Percentiles rank a stretch among this genome's conserved stretches.
phyloP scores from a whole-genome alignment of 2,329 filamentous ascomycete species.

The Monilinia polystroma region DNA sequence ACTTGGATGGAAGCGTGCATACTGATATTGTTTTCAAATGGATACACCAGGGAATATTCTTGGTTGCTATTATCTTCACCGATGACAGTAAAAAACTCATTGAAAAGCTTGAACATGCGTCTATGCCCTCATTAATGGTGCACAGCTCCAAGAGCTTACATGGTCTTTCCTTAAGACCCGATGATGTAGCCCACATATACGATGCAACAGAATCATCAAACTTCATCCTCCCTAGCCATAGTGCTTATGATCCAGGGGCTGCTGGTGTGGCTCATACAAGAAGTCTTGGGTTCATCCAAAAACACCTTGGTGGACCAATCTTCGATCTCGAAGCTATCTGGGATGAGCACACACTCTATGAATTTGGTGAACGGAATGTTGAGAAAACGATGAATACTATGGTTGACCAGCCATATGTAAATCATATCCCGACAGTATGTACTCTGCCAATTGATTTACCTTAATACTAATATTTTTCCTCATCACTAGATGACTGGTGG shows the following conservation, averaged over 20 bases:
- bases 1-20: not conserved
- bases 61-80: conserved; percentile 3
- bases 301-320: conserved; percentile 59
- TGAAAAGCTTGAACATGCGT: not conserved
- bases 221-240: conserved; percentile 30
- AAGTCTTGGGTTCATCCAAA: conserved; percentile 64
- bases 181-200: conserved; percentile 23
- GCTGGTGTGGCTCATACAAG: conserved; percentile 61
- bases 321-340: conserved; percentile 77
- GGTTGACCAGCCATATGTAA: conserved; percentile 77
- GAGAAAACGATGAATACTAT: conserved; percentile 76
- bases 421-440: conserved; percentile 68
- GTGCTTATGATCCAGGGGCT: conserved; percentile 45
- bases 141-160: conserved; percentile 14
- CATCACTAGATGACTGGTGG: conserved; percentile 53
- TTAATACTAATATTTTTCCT: not conserved
- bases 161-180: not conserved
- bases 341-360: conserved; percentile 73
- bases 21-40: conserved; percentile 2
- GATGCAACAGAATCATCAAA: conserved; percentile 21
- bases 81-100: not conserved
- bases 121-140: conserved; percentile 15
- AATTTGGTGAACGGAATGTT: conserved; percentile 68
- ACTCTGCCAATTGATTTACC: not conserved
- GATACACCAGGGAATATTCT: conserved; percentile 8